Evolutionary conservation across 257 asterid genomes (phyloP).

Genomic region (Jasminum sambac): DNA sequence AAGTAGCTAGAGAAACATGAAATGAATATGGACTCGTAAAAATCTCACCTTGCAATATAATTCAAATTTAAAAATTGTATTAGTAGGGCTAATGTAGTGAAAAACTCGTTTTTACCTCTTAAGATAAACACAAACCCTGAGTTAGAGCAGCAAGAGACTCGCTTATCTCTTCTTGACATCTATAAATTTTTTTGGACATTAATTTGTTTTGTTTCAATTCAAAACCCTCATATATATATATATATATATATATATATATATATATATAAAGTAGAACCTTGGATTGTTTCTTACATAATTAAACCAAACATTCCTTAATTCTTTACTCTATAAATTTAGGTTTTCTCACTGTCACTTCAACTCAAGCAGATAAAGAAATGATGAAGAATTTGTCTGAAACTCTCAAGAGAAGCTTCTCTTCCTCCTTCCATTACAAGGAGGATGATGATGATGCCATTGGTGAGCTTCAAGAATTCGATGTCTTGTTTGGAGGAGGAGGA

Average conservation of each 20-base stretch:
- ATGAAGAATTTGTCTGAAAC: slow-evolving; percentile 21
- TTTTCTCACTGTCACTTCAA: not conserved
- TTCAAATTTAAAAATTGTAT: not conserved
- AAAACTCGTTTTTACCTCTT: too few species aligned
- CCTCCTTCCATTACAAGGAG: not conserved
- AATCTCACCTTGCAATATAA: not conserved
- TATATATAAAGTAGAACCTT: too few species aligned
- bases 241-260: too few species aligned
- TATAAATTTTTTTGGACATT: slow-evolving; percentile 26
- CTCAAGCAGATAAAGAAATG: slow-evolving; percentile 17
- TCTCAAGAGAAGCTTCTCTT: not conserved
- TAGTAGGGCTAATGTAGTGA: not conserved
- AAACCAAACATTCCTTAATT: not conserved
- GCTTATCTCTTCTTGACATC: slow-evolving; percentile 33
- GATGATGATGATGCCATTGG: slow-evolving; percentile 21
- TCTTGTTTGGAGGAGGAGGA: slow-evolving; percentile 25
- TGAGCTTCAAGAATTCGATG: slow-evolving; percentile 41
- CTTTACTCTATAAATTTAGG: not conserved
- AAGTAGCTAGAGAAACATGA: too few species aligned
- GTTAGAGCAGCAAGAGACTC: slow-evolving; percentile 25
- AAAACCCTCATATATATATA: too few species aligned
- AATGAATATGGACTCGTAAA: too few species aligned
- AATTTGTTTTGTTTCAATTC: too few species aligned
- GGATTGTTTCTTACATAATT: slow-evolving; percentile 24
- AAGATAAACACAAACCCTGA: too few species aligned